phyloP scores from a whole-genome alignment of 1,139 yeast genomes.

The Taphrina flavorubra region DNA sequence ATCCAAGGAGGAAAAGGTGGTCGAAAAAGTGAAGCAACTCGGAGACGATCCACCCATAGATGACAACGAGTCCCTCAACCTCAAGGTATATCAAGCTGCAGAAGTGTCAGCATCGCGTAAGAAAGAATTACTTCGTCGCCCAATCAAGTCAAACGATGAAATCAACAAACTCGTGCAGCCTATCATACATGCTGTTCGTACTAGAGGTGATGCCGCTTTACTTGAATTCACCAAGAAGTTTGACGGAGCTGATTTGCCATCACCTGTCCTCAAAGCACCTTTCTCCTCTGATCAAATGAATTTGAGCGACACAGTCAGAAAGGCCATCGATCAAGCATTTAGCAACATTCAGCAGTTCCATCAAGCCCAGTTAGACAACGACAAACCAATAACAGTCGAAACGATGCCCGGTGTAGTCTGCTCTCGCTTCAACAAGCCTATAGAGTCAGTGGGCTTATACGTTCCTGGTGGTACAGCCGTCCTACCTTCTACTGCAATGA shows the following conservation, averaged over 20 bases:
- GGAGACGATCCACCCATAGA: conserved; percentile 39
- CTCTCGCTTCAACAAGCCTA: conserved; percentile 93
- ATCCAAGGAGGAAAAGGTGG: conserved; percentile 30
- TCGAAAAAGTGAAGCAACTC: conserved; percentile 25
- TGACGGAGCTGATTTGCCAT: conserved; percentile 73
- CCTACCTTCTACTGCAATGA: conserved; percentile 94
- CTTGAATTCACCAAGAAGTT: conserved; percentile 86
- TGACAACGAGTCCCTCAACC: conserved; percentile 34
- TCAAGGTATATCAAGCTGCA: conserved; percentile 29
- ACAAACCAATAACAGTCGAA: conserved; percentile 69
- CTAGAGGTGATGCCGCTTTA: conserved; percentile 82
- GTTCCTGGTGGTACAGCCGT: conserved; percentile 99
- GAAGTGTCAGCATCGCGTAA: conserved; percentile 52
- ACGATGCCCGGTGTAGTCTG: conserved; percentile 93
- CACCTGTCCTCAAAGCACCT: conserved; percentile 86
- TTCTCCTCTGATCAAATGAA: conserved; percentile 78
- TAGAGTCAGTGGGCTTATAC: conserved; percentile 90
- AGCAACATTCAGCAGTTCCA: conserved; percentile 90
- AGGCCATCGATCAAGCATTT: conserved; percentile 87
- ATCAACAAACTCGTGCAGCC: conserved; percentile 92
- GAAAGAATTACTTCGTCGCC: conserved; percentile 73
- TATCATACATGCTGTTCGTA: conserved; percentile 76
- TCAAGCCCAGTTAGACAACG: conserved; percentile 79
- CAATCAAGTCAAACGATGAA: conserved; percentile 87
- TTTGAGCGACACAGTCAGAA: conserved; percentile 74